Percentiles rank a stretch among this genome's conserved stretches.
phyloP scores from a whole-genome alignment of 495 filamentous ascomycete species.

The Platismatia glauca region DNA sequence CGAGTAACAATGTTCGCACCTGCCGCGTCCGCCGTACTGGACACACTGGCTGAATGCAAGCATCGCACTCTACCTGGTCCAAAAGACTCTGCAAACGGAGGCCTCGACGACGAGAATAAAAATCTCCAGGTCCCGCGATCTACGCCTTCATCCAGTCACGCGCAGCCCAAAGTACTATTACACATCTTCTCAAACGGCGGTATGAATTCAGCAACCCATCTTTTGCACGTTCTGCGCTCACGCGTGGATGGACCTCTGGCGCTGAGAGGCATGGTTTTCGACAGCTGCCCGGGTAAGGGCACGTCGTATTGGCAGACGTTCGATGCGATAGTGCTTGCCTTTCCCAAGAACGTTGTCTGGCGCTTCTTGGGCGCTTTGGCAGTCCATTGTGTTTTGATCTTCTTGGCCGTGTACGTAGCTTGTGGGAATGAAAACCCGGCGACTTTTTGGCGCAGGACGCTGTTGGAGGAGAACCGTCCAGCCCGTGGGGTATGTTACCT shows the following conservation, averaged over 20 bases:
- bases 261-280: neutral
- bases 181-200: conserved; percentile 41
- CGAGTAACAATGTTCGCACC: neutral
- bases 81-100: neutral
- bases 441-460: neutral
- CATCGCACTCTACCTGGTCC: neutral
- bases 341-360: neutral
- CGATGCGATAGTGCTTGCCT: neutral
- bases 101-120: neutral
- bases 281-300: neutral
- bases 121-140: neutral
- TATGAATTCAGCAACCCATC: conserved; percentile 24
- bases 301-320: neutral
- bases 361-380: neutral
- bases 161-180: conserved; percentile 26
- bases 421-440: neutral
- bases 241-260: neutral
- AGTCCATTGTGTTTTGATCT: neutral
- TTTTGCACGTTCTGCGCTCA: neutral
- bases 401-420: neutral
- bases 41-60: neutral
- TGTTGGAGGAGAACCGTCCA: neutral
- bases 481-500: neutral
- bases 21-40: conserved; percentile 1
- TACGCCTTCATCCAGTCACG: neutral